Base-by-base conservation (phyloP, 352 stramenopile genomes). In the Globisporangium nagaii region DNA sequence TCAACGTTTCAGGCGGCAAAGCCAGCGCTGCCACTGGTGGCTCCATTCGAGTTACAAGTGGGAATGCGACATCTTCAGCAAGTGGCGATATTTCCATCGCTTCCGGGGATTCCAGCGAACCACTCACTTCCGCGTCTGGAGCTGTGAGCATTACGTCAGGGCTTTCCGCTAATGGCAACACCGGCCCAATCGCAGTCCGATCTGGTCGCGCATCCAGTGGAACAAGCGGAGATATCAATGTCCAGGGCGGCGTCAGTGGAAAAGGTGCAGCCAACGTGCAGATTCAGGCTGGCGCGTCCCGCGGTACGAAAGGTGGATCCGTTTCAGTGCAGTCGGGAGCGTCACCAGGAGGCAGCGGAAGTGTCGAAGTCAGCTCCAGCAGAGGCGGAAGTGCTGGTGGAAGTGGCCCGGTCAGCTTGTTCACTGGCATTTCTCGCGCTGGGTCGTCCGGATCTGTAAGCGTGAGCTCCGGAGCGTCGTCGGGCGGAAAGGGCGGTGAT, bases 361-460 rank as follows among this genome's bases (percentile, higher is more conserved):
- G 73, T 28, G 62, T 94, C 37, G 66, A 85, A 35, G 71, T 94
- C 11, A 74, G 65, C 35, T 81, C 80, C 36, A 76, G 71, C 43
- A 63, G 60, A 27, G 78, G 81, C 31, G 77, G 75, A 24, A 64
- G 61, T 50, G 69, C 65, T 20, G 70, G 61, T 36, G 76, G 76
- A 20, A 91, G 83, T 58, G 82, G 80, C 19, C 56, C 34, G 13
- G 66, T 84, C 20, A 82, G 25, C 28, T 27, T 88, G 40, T 84
- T 62, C 35, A 82, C 69, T 35, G 85, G 66, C 45, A 48, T 60
- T 42, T 61, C 81, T 42, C 70, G 63, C 30, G 55, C 56, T 20
- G 76, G 68, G 0, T 66, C 77, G 10, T 93, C 84, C 53, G 88
- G 88, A 35, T 53, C 60, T 4, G 66, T 96, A 30, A 76, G 70